Evolutionary conservation across 345 rosid species (phyloP).

Genomic region (Arabis hirsuta): DNA sequence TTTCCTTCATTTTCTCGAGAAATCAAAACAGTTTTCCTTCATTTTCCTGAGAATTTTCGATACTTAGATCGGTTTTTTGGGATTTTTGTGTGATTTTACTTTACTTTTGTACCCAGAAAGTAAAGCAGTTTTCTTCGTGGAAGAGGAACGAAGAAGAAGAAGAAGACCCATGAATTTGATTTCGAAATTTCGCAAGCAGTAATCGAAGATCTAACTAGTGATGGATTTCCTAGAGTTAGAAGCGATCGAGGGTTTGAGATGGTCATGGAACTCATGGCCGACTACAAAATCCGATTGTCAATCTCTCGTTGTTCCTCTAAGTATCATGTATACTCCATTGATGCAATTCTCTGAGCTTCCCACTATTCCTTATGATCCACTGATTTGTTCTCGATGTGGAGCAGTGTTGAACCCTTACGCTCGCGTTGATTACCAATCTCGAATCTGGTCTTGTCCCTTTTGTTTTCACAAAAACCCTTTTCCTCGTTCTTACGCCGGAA

Average conservation of each 20-base stretch:
- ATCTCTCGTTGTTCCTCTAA: conserved; percentile 69
- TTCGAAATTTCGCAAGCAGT: neutral
- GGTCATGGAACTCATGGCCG: conserved; percentile 99
- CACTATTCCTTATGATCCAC: conserved; percentile 79
- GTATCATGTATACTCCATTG: conserved; percentile 85
- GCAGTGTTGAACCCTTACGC: conserved; percentile 88
- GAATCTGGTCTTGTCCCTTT: conserved; percentile 89
- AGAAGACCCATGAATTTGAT: neutral
- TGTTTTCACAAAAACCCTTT: conserved; percentile 66
- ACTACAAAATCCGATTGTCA: conserved; percentile 62
- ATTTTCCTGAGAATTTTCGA: neutral
- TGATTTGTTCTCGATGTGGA: conserved; percentile 67
- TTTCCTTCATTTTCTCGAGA: neutral
- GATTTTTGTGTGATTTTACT: too few relatives aligned
- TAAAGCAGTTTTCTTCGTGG: too few relatives aligned
- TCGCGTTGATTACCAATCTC: conserved; percentile 86
- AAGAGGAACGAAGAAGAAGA: too few relatives aligned
- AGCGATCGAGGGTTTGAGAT: conserved; percentile 88
- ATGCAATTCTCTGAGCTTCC: conserved; percentile 87
- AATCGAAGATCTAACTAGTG: conserved; percentile 33
- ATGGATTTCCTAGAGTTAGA: conserved; percentile 95
- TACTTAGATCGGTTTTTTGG: neutral
- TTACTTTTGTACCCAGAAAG: too few relatives aligned
- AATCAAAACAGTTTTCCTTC: neutral
- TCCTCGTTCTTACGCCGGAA: conserved; percentile 76